phyloP scores from a whole-genome alignment of 1,139 yeast species.

The Yamadazyma dushanensis region DNA sequence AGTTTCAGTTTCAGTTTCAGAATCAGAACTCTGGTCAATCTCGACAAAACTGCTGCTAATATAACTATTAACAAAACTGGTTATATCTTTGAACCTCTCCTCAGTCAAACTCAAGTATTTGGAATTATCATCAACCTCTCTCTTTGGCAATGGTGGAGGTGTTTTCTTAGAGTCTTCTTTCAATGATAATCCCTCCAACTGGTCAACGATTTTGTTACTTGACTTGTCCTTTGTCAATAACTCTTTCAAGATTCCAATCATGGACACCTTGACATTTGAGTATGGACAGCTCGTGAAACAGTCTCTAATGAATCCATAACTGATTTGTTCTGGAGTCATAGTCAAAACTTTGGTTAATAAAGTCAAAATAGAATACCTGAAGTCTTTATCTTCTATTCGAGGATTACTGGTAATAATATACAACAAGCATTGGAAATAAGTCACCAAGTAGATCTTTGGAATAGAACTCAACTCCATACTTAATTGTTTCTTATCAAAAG shows the following conservation, averaged over 20 bases:
- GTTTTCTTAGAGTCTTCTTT: not conserved
- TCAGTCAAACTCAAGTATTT: constrained; percentile 39
- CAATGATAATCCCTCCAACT: constrained; percentile 10
- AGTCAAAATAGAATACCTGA: constrained; percentile 40
- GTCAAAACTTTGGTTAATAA: constrained; percentile 58
- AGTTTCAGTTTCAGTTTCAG: constrained; percentile 16
- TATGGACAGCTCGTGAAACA: constrained; percentile 71
- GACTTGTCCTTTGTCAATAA: constrained; percentile 36
- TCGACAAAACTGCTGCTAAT: constrained; percentile 32
- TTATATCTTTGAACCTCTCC: constrained; percentile 38
- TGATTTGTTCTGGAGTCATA: constrained; percentile 51
- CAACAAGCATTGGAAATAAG: constrained; percentile 37
- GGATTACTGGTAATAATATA: constrained; percentile 21
- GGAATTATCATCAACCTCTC: constrained; percentile 14
- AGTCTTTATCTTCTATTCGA: constrained; percentile 12
- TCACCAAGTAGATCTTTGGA: constrained; percentile 30
- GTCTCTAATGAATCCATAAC: constrained; percentile 64
- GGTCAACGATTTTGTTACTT: constrained; percentile 3
- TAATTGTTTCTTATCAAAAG: constrained; percentile 17
- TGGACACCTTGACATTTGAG: constrained; percentile 55
- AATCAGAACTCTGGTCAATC: constrained; percentile 7
- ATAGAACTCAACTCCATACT: constrained; percentile 33
- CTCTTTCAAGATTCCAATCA: constrained; percentile 68
- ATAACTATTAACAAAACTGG: constrained; percentile 36
- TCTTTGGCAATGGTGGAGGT: constrained; percentile 22